Evolutionary conservation across 129 eudicot genomes (phyloP).

Genomic region (Arctium minus): DNA sequence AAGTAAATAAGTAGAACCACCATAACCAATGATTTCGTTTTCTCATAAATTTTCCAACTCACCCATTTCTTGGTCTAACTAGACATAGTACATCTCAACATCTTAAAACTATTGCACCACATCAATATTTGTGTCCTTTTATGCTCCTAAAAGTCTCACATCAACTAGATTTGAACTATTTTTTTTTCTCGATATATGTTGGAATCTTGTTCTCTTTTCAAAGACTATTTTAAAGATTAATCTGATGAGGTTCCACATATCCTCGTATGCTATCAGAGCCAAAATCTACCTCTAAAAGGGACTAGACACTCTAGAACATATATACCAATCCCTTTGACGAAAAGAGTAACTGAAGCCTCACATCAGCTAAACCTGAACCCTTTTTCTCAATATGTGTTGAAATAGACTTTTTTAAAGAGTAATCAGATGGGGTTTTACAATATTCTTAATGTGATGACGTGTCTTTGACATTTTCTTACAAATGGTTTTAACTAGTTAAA

Average conservation of each 20-base stretch:
- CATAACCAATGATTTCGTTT: constrained; percentile 1
- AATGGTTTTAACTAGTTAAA: background rate
- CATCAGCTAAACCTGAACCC: background rate
- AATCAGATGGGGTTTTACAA: no score
- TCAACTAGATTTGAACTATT: background rate
- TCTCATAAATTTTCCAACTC: constrained; percentile 11
- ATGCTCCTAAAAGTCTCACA: background rate
- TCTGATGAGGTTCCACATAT: background rate
- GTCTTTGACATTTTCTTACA: background rate
- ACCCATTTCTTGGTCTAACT: background rate
- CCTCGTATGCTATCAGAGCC: background rate
- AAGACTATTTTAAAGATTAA: background rate
- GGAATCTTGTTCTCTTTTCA: no score
- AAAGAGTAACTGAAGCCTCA: background rate
- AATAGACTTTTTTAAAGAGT: no score
- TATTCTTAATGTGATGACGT: no score
- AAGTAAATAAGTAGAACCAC: constrained; percentile 3
- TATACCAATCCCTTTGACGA: background rate
- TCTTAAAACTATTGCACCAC: background rate
- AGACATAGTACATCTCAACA: constrained; percentile 6
- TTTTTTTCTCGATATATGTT: no score
- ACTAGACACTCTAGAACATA: background rate
- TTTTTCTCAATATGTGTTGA: background rate
- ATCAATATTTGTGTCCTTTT: background rate
- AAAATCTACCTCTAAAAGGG: background rate